Percentiles rank a stretch among this genome's conserved stretches.
phyloP scores from a whole-genome alignment of 306 rosid species.

The Cercis canadensis region DNA sequence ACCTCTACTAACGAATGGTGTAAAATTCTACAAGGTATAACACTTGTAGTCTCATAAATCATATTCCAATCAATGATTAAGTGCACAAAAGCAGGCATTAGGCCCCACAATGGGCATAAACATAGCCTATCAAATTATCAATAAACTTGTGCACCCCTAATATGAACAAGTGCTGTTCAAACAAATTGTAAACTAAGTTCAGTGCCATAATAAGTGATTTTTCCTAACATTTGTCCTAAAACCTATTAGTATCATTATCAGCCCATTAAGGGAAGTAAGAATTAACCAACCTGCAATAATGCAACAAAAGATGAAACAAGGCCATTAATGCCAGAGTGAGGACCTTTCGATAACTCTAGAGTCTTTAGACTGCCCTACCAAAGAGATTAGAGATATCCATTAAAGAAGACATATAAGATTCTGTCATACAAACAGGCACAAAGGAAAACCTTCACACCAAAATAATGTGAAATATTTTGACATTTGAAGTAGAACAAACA shows the following conservation, averaged over 20 bases:
- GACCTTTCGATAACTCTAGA: constrained; percentile 47
- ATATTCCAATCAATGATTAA: not conserved
- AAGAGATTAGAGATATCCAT: constrained; percentile 46
- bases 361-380: constrained; percentile 97
- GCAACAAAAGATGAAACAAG: constrained; percentile 86
- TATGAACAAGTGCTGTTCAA: constrained; percentile 12
- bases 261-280: constrained; percentile 19
- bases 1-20: not conserved
- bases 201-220: not conserved
- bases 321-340: constrained; percentile 69
- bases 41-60: not conserved
- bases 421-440: not conserved
- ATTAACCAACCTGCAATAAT: constrained; percentile 68
- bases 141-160: constrained; percentile 5
- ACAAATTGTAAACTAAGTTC: constrained; percentile 2
- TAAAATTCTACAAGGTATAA: not conserved
- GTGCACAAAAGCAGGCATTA: constrained; percentile 3
- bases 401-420: constrained; percentile 27
- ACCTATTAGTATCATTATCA: not conserved
- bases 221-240: not conserved
- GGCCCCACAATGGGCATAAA: constrained; percentile 8
- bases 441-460: not conserved
- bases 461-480: constrained; percentile 4
- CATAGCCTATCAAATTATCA: not conserved
- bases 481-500: not conserved